Base-by-base conservation (phyloP, 345 rosid species). In the Trapa bicornis region DNA sequence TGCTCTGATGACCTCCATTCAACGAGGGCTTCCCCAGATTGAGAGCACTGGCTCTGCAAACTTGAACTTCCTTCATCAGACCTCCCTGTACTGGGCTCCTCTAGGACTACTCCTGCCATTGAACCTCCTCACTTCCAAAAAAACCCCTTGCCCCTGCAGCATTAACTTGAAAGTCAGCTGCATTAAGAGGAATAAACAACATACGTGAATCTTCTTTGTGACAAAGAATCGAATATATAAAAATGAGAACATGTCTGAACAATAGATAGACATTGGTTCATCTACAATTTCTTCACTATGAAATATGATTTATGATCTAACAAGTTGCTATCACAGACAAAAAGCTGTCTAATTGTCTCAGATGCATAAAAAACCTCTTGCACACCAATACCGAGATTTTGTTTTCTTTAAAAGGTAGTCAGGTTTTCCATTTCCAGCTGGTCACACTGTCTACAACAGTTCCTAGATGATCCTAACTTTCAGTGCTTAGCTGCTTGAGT, bases 1-100 rank as follows among this genome's bases (percentile, higher is more conserved):
- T 85, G 96, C 79, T 86, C 96, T 66, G 92, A 93, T 7, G 97
- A 93, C 45, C 95, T 89, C 95, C 97, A 93, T 78, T 90, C 96
- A 1, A 82, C 91, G 69, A 88, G 73, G 43, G 89, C 89, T 83
- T 93, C 99, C 71, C 85, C 92, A 56, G 85, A 78, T 71, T 87
- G 86, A 71, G 85, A 86, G 47, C 72, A 0, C 48, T 45, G 4
- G 48, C 48, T 80, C 77, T 75, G 84, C 69, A 81, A 78, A 64
- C 82, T 85, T 13, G 80, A 83, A 77, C 75, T 76, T 65, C 87
- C 92, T 74, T 87, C 96, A 60, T 64, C 68, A 74, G 92, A 80
- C 83, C 84, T 74, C 77, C 83, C 96, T 71, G 71, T 89, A 71
- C 92, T 87, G 73, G 87, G 70, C 56, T 87, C 98, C 78, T 83